phyloP scores from a whole-genome alignment of 1,139 yeast species.

The Kodamaea anthophila region DNA sequence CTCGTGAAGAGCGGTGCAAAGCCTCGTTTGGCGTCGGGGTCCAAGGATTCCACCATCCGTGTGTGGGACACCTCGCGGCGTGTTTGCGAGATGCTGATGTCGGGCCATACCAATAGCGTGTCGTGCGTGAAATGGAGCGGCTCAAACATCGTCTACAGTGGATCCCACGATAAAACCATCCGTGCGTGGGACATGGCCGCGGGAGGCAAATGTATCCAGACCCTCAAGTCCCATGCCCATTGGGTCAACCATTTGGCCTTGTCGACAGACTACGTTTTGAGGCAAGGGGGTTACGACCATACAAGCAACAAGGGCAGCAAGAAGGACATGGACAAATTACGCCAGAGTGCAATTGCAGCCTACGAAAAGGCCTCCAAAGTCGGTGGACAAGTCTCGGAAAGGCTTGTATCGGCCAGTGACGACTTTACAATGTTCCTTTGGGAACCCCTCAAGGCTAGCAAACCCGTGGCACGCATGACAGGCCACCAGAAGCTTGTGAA shows the following conservation, averaged over 20 bases:
- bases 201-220: slow-evolving; percentile 72
- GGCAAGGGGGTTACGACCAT: slow-evolving; percentile 79
- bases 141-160: slow-evolving; percentile 73
- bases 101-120: slow-evolving; percentile 86
- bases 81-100: slow-evolving; percentile 61
- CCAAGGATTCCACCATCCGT: slow-evolving; percentile 86
- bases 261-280: slow-evolving; percentile 81
- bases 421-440: slow-evolving; percentile 97
- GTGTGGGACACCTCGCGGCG: slow-evolving; percentile 87
- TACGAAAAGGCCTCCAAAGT: slow-evolving; percentile 75
- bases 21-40: slow-evolving; percentile 79
- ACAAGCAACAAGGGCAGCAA: slow-evolving; percentile 14
- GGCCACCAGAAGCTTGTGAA: slow-evolving; percentile 97
- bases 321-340: slow-evolving; percentile 23
- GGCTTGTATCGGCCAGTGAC: slow-evolving; percentile 92
- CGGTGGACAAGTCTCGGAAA: slow-evolving; percentile 64
- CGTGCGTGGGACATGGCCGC: slow-evolving; percentile 83
- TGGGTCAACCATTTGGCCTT: slow-evolving; percentile 95
- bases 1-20: slow-evolving; percentile 55
- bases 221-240: slow-evolving; percentile 86
- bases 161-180: slow-evolving; percentile 92
- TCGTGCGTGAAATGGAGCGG: slow-evolving; percentile 98
- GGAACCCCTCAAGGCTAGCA: slow-evolving; percentile 78
- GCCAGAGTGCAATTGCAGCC: slow-evolving; percentile 35
- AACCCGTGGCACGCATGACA: slow-evolving; percentile 89